These are phyloP conservation scores for Sistotremastrum niveocremeum DNA, from an alignment of 768 basidiomycete genomes.

Conservation along the genomic window DNA sequence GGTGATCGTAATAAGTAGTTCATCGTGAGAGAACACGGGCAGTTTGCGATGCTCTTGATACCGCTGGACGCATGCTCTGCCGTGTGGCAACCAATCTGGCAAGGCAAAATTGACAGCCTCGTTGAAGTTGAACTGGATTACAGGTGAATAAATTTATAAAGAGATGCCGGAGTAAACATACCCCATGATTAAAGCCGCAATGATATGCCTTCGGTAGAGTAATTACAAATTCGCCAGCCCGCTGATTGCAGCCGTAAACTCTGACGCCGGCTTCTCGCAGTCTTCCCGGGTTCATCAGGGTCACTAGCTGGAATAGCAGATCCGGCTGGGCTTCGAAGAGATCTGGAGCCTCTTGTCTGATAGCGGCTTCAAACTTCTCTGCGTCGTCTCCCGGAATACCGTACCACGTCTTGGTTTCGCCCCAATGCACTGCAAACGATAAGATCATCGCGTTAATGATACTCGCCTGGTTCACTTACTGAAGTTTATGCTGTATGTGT, in stretches of 20 bases:
- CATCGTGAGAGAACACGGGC: slow-evolving; percentile 97
- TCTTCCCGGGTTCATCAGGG: slow-evolving; percentile 89
- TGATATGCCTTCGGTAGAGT: slow-evolving; percentile 98
- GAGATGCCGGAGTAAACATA: slow-evolving; percentile 26
- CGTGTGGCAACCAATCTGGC: slow-evolving; percentile 86
- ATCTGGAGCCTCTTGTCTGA: slow-evolving; percentile 90
- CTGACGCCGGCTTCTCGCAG: slow-evolving; percentile 80
- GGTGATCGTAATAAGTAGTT: slow-evolving; percentile 94
- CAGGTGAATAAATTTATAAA: slow-evolving; percentile 2
- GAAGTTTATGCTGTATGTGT: slow-evolving; percentile 92
- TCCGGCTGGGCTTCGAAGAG: slow-evolving; percentile 96
- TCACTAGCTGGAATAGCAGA: slow-evolving; percentile 93
- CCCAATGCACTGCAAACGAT: slow-evolving; percentile 76
- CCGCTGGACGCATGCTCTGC: slow-evolving; percentile 75
- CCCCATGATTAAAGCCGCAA: slow-evolving; percentile 96
- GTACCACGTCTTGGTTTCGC: slow-evolving; percentile 99
- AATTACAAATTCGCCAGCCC: slow-evolving; percentile 94
- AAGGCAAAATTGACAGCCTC: slow-evolving; percentile 98
- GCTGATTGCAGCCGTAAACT: slow-evolving; percentile 89
- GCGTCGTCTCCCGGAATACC: slow-evolving; percentile 94
- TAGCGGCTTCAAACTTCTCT: slow-evolving; percentile 91
- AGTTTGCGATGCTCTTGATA: slow-evolving; percentile 86
- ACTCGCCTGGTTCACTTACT: slow-evolving; percentile 37
- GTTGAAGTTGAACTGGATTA: slow-evolving; percentile 81
- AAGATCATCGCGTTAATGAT: slow-evolving; percentile 13